A percentile compares a stretch with the other conserved stretches of the same genome.
Evolutionary conservation across 345 rosid species (phyloP).

Genomic region (Linum lewisii): DNA sequence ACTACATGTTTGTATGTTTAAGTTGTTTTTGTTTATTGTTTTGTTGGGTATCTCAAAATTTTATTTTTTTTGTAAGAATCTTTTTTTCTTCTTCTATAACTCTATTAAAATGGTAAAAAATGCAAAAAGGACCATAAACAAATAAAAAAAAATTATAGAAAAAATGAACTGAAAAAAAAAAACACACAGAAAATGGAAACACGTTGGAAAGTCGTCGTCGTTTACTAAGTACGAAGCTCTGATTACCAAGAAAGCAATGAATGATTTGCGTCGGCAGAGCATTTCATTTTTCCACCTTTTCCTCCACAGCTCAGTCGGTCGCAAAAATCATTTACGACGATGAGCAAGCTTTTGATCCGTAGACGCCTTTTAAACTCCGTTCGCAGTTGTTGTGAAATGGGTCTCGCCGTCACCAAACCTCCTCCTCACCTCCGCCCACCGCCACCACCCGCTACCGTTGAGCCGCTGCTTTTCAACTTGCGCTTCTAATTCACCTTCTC

Average conservation of each 20-base stretch:
- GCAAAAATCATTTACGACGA: not conserved
- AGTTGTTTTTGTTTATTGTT: too few relatives aligned
- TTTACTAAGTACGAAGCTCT: not conserved
- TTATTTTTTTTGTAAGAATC: too few relatives aligned
- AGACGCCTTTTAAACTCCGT: not conserved
- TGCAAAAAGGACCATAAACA: too few relatives aligned
- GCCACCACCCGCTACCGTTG: not conserved
- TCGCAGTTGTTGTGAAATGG: not conserved
- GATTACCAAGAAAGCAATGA: constrained; percentile 19
- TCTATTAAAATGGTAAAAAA: too few relatives aligned
- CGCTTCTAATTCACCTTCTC: constrained; percentile 2
- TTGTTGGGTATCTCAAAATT: too few relatives aligned
- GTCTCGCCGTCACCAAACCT: not conserved
- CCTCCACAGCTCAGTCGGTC: not conserved
- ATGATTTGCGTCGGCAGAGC: not conserved
- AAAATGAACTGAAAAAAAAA: too few relatives aligned
- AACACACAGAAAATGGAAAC: too few relatives aligned
- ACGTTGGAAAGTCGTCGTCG: too few relatives aligned
- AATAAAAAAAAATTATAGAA: too few relatives aligned
- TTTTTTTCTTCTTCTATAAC: too few relatives aligned
- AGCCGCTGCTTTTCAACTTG: constrained; percentile 9
- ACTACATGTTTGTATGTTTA: too few relatives aligned
- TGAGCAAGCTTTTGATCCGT: not conserved
- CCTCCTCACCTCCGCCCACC: not conserved
- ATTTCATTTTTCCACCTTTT: not conserved